phyloP scores from a whole-genome alignment of 306 rosid genomes.

The Spatholobus suberectus region DNA sequence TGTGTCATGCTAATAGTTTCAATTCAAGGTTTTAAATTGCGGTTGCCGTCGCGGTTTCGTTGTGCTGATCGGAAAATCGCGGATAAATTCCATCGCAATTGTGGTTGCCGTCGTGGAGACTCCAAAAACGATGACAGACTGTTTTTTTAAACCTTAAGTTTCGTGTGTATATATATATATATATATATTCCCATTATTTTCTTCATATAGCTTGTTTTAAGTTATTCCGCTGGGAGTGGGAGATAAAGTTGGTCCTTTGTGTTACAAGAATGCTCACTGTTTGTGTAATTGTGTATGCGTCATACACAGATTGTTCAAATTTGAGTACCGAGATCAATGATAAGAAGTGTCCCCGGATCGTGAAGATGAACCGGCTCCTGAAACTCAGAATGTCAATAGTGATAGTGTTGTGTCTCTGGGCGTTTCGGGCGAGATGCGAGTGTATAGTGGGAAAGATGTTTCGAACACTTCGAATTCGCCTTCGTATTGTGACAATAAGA shows the following conservation, averaged over 20 bases:
- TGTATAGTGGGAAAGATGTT: conserved; percentile 63
- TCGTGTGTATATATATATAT: too few species aligned
- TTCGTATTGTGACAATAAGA: conserved; percentile 69
- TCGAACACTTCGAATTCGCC: conserved; percentile 64
- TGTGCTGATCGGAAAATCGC: too few species aligned
- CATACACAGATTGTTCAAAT: conserved; percentile 69
- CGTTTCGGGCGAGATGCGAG: conserved; percentile 67
- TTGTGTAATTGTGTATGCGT: conserved; percentile 13
- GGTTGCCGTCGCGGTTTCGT: too few species aligned
- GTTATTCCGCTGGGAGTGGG: too few species aligned
- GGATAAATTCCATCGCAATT: too few species aligned
- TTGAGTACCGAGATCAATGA: conserved; percentile 57
- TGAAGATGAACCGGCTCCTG: conserved; percentile 68
- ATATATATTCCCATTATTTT: background rate
- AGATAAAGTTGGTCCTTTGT: conserved; percentile 4
- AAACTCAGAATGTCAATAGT: conserved; percentile 51
- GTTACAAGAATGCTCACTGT: conserved; percentile 32
- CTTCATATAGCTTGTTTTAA: background rate
- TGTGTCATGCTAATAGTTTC: background rate
- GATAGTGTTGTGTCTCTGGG: conserved; percentile 54
- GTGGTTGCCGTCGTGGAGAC: too few species aligned
- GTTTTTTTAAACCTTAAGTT: too few species aligned
- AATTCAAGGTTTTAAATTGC: too few species aligned
- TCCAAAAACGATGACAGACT: too few species aligned
- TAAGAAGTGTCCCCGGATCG: conserved; percentile 54